These are phyloP conservation scores for Pseudogymnoascus sp. DNA, from an alignment of 2,329 filamentous ascomycete species.

Conservation along the genomic window DNA sequence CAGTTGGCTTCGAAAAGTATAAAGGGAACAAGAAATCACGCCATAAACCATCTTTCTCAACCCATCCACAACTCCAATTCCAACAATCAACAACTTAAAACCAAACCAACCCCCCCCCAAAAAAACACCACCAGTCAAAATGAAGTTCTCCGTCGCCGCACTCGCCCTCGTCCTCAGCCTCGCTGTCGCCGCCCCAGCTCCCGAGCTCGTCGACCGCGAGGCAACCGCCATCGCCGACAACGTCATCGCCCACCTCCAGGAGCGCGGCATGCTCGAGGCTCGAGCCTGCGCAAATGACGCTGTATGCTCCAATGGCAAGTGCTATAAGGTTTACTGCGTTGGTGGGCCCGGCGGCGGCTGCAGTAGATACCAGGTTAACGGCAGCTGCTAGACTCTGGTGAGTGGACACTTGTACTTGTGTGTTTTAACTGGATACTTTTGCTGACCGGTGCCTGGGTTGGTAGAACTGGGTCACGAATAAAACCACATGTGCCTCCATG, in stretches of 20 bases:
- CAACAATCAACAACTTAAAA: neutral
- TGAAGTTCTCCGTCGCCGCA: neutral
- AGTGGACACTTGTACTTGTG: neutral
- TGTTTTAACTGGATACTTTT: neutral
- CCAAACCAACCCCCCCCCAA: neutral
- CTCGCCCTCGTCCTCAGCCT: neutral
- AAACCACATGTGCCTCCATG: neutral
- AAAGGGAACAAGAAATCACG: neutral
- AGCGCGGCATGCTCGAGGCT: neutral
- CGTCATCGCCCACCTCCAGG: neutral
- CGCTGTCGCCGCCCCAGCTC: constrained; percentile 16
- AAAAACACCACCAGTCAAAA: neutral
- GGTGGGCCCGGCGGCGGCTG: neutral
- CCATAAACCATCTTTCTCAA: neutral
- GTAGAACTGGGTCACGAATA: neutral
- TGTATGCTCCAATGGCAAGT: neutral
- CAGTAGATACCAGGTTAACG: neutral
- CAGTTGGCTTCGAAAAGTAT: neutral
- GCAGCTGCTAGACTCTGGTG: neutral
- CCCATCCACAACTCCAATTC: neutral
- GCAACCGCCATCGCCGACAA: no score
- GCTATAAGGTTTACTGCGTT: neutral
- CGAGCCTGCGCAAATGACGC: neutral
- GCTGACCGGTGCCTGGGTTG: no score
- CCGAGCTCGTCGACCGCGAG: constrained; percentile 10